Percentiles rank a stretch among this genome's conserved stretches.
These are phyloP conservation scores for Epithemia pelagica DNA, from an alignment of 108 stramenopile species.

Conservation along the genomic window DNA sequence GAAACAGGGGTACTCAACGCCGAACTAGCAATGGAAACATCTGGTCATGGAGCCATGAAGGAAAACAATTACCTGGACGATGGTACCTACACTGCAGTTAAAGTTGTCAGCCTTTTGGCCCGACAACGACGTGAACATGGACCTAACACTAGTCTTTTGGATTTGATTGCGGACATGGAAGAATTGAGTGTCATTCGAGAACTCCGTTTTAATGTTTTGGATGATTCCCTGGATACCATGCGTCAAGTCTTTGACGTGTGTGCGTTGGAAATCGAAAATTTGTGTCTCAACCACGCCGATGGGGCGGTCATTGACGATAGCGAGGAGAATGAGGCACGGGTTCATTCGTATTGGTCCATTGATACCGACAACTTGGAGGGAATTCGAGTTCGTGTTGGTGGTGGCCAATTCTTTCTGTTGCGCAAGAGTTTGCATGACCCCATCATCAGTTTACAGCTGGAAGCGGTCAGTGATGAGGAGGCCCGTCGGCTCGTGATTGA, in stretches of 20 bases:
- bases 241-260: slow-evolving; percentile 38
- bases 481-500: slow-evolving; percentile 30
- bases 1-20: slow-evolving; percentile 56
- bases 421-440: slow-evolving; percentile 83
- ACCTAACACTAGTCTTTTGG: slow-evolving; percentile 30
- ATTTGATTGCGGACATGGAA: slow-evolving; percentile 48
- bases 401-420: slow-evolving; percentile 76
- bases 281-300: slow-evolving; percentile 6
- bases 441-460: slow-evolving; percentile 70
- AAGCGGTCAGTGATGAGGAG: slow-evolving; percentile 40
- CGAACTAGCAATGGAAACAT: slow-evolving; percentile 82
- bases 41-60: slow-evolving; percentile 71
- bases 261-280: slow-evolving; percentile 25
- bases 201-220: slow-evolving; percentile 45
- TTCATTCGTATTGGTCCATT: slow-evolving; percentile 38
- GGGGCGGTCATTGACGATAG: slow-evolving; percentile 1
- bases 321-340: not conserved
- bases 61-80: slow-evolving; percentile 82
- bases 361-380: slow-evolving; percentile 78
- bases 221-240: slow-evolving; percentile 58
- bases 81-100: slow-evolving; percentile 83
- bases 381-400: slow-evolving; percentile 47
- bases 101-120: slow-evolving; percentile 43
- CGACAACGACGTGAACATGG: slow-evolving; percentile 5
- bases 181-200: slow-evolving; percentile 63